Percentiles rank a stretch among this genome's conserved stretches.
Evolutionary conservation across 2,329 filamentous ascomycete species (phyloP).

Genomic region (Cryphonectria carpinicola): DNA sequence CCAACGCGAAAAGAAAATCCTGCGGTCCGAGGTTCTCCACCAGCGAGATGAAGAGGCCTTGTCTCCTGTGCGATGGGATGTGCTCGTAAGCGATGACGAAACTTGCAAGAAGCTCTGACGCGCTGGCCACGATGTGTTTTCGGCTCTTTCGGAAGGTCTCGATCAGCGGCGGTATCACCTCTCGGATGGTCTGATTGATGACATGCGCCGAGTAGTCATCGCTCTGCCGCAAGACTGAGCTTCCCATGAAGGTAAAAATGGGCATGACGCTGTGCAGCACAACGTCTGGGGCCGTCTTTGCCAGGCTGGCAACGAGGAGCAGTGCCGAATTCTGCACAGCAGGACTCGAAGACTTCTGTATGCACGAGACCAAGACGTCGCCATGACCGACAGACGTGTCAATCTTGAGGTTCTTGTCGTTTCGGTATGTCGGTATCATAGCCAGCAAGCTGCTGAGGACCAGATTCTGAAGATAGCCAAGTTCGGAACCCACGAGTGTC

Average conservation of each 20-base stretch:
- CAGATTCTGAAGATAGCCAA: constrained; percentile 87
- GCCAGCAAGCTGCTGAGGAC: constrained; percentile 80
- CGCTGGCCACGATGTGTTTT: constrained; percentile 76
- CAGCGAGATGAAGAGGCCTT: constrained; percentile 81
- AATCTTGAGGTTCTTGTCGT: constrained; percentile 63
- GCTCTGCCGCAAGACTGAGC: constrained; percentile 85
- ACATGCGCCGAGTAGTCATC: constrained; percentile 98
- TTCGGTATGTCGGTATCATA: constrained; percentile 79
- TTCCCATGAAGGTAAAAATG: constrained; percentile 97
- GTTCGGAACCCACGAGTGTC: constrained; percentile 78
- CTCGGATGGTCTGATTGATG: constrained; percentile 90
- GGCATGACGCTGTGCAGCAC: constrained; percentile 98
- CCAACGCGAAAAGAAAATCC: constrained; percentile 85
- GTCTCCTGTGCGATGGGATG: constrained; percentile 83
- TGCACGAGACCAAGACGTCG: constrained; percentile 90
- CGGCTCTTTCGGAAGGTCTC: constrained; percentile 81
- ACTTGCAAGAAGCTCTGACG: constrained; percentile 88
- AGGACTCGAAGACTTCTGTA: constrained; percentile 87
- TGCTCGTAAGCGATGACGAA: constrained; percentile 97
- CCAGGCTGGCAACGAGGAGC: constrained; percentile 83
- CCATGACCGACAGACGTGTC: constrained; percentile 81
- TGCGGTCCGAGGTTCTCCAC: constrained; percentile 82
- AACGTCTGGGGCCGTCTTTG: constrained; percentile 84
- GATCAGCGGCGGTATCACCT: constrained; percentile 90
- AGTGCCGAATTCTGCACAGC: constrained; percentile 93